Conservation (phyloP, 2,329 filamentous ascomycete genomes). For the Fusarium illudens region DNA sequence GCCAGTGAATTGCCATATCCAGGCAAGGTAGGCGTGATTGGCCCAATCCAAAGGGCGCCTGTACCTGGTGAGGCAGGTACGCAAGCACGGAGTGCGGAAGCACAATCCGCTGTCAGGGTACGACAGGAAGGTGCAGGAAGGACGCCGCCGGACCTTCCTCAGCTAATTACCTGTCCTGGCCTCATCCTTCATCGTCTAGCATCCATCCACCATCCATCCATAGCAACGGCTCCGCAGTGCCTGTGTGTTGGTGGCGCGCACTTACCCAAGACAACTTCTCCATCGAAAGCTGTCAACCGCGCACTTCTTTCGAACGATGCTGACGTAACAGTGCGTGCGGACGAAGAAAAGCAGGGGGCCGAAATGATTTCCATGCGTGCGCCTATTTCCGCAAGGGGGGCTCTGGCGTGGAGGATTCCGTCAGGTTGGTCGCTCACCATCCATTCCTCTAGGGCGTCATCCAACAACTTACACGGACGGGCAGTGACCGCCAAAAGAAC, state of each 20-base stretch:
- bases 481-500: not conserved
- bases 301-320: conserved; percentile 13
- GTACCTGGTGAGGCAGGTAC: conserved; percentile 8
- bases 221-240: not conserved
- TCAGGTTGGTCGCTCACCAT: not conserved
- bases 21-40: not conserved
- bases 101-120: conserved; percentile 4
- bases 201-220: not conserved
- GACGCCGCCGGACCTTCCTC: not conserved
- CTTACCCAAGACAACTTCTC: conserved; percentile 18
- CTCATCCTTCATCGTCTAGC: not conserved
- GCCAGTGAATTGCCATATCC: not conserved
- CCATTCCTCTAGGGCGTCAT: not conserved
- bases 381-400: conserved; percentile 24
- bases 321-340: conserved; percentile 13
- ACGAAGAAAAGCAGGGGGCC: conserved; percentile 1
- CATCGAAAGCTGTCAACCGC: conserved; percentile 1
- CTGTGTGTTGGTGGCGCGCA: conserved; percentile 24
- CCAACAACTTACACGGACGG: not conserved
- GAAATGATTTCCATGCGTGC: not conserved
- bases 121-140: not conserved
- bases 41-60: not conserved
- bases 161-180: not conserved
- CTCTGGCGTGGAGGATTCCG: conserved; percentile 23
- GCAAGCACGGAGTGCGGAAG: conserved; percentile 1